Evolutionary conservation across 352 stramenopile species (phyloP), one percentile per base, ranked within the genome.

Genomic region (Aphanomyces astaci): DNA sequence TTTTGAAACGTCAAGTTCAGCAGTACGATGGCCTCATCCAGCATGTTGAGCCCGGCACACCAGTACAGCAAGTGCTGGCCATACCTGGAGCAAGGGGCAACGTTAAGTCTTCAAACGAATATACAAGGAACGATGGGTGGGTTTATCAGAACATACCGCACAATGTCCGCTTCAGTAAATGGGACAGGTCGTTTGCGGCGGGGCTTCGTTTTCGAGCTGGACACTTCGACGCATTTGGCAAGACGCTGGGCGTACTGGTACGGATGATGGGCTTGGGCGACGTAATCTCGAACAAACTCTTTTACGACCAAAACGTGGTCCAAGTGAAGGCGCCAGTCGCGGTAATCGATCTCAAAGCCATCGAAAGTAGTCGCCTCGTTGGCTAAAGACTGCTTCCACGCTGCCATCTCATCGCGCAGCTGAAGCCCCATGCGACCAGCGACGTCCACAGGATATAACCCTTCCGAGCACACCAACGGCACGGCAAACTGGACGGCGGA

Each of bases 31-130:
- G 88, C 79, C 24, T 88, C 75, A 0, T 78, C 68, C 2, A 80
- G 75, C n/a, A 90, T 64, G 0, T 83, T 83, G 36, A 92, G 88
- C 33, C 84, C 88, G 27, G 77, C 80, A 24, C 74, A 78, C 81
- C 84, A 92, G 64, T 89, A 92, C 10, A 92, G 67, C 59, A 92
- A 56, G 43, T 92, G 84, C 66, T 92, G 84, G 2, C 82, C 84
- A 33, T 92, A 92, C 0, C 84, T 68, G 59, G 13, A 57, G 25
- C n/a, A 11, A 0, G n/a, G n/a, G n/a, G n/a, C n/a, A n/a, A n/a
- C n/a, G n/a, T n/a, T n/a, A n/a, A n/a, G n/a, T n/a, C n/a, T n/a
- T n/a, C n/a, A n/a, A n/a, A n/a, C n/a, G n/a, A n/a, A n/a, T n/a
- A n/a, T n/a, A n/a, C n/a, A n/a, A n/a, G n/a, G n/a, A n/a, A n/a